Evolutionary conservation across 352 stramenopile species (phyloP).

Genomic region (Pythium myriotylum): DNA sequence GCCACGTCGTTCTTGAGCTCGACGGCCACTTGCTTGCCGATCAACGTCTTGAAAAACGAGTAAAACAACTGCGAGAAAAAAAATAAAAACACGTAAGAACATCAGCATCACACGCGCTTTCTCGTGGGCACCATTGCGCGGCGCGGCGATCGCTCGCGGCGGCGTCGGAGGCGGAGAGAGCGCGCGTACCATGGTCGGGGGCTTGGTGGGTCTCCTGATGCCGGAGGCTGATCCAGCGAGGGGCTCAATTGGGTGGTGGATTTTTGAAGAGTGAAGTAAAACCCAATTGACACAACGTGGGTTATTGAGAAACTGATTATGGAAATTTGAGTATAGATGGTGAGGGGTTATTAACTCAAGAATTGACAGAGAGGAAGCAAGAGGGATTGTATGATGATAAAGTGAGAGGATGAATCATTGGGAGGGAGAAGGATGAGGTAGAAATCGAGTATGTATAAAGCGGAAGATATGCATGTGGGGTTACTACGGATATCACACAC

Average conservation of each 20-base stretch:
- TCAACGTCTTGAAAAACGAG: constrained; percentile 99
- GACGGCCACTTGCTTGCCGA: constrained; percentile 97
- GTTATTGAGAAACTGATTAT: neutral
- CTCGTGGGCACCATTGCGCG: neutral
- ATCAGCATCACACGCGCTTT: constrained; percentile 1
- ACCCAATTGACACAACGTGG: constrained; percentile 13
- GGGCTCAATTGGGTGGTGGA: constrained; percentile 10
- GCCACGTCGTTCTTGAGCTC: constrained; percentile 99
- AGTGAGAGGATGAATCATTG: too few species aligned
- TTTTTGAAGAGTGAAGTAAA: constrained; percentile 6
- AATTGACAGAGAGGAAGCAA: too few species aligned
- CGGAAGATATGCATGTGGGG: neutral
- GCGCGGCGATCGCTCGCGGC: neutral
- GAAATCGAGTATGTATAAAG: constrained; percentile 6
- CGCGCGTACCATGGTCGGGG: constrained; percentile 4
- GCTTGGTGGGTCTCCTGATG: neutral
- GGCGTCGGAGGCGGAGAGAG: too few species aligned
- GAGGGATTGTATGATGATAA: too few species aligned
- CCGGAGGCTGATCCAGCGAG: neutral
- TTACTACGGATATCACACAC: constrained; percentile 9
- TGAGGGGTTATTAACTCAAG: neutral
- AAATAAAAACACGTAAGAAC: neutral
- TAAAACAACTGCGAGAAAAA: constrained; percentile 90
- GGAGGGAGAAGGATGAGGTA: too few species aligned
- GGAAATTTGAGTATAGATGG: neutral